Evolutionary conservation across 331 rosid species (phyloP).

Genomic region (Malus hybrid): DNA sequence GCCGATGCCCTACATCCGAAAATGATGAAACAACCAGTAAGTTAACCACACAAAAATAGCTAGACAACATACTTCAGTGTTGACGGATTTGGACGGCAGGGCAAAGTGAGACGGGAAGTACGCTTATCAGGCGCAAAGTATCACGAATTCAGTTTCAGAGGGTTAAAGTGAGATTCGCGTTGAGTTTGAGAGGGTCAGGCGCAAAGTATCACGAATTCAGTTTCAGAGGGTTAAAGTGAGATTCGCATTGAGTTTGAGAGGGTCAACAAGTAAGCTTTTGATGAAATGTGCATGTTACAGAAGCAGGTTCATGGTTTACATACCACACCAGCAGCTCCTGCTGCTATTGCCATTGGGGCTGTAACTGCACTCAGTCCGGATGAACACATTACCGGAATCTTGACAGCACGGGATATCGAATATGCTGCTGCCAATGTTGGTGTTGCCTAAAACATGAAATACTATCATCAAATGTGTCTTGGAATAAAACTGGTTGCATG

Average conservation of each 20-base stretch:
- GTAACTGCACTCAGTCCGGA: slow-evolving; percentile 84
- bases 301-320: not conserved
- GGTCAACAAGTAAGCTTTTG: not conserved
- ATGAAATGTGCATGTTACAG: not conserved
- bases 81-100: too few species aligned
- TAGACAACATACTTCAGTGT: too few species aligned
- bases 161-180: too few species aligned
- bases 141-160: too few species aligned
- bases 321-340: slow-evolving; percentile 97
- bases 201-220: too few species aligned
- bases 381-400: slow-evolving; percentile 83
- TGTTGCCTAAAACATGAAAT: slow-evolving; percentile 46
- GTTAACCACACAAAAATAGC: not conserved
- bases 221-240: too few species aligned
- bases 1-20: slow-evolving; percentile 66
- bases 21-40: slow-evolving; percentile 1
- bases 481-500: not conserved
- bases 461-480: not conserved
- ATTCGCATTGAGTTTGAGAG: too few species aligned
- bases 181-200: too few species aligned
- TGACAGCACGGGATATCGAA: slow-evolving; percentile 80
- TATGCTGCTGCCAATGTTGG: slow-evolving; percentile 91
- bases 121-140: too few species aligned
- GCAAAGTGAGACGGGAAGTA: too few species aligned
- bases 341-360: slow-evolving; percentile 94